phyloP scores from a whole-genome alignment of 202 grass and related monocot species.

The Brachypodium distachyon region DNA sequence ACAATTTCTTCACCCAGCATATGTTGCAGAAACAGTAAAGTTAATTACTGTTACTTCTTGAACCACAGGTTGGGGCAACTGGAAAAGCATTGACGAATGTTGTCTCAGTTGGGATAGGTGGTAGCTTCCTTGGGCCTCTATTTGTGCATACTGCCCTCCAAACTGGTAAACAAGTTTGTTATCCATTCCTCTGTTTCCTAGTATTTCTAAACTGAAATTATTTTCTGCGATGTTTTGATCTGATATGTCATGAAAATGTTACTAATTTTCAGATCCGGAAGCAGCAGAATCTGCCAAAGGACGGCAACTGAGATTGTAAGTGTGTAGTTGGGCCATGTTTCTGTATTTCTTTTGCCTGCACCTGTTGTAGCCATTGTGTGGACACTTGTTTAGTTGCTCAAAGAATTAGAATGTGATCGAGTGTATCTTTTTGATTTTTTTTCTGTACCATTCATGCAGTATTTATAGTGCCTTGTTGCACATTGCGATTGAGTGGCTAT shows the following conservation, averaged over 20 bases:
- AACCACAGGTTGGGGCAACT: slow-evolving; percentile 72
- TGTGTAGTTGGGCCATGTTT: background rate
- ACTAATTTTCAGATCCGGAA: slow-evolving; percentile 61
- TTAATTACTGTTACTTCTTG: background rate
- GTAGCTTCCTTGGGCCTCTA: slow-evolving; percentile 88
- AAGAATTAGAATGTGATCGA: background rate
- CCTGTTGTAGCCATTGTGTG: background rate
- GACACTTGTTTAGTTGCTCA: background rate
- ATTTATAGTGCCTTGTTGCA: background rate
- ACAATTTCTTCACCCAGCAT: background rate
- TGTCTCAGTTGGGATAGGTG: slow-evolving; percentile 85
- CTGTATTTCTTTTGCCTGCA: background rate
- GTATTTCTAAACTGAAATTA: background rate
- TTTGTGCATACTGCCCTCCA: slow-evolving; percentile 89
- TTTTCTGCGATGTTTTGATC: background rate
- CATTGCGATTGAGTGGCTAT: background rate
- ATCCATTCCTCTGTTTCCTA: background rate
- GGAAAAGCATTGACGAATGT: slow-evolving; percentile 79
- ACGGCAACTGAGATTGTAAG: slow-evolving; percentile 91
- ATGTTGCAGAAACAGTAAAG: background rate
- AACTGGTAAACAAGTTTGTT: slow-evolving; percentile 39
- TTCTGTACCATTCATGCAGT: background rate
- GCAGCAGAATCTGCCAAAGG: slow-evolving; percentile 79
- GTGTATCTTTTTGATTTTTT: background rate
- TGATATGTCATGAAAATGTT: background rate